Percentiles rank a stretch among this genome's conserved stretches.
Conservation (phyloP, 2,329 filamentous ascomycete genomes). For the Penicillium sp. region DNA sequence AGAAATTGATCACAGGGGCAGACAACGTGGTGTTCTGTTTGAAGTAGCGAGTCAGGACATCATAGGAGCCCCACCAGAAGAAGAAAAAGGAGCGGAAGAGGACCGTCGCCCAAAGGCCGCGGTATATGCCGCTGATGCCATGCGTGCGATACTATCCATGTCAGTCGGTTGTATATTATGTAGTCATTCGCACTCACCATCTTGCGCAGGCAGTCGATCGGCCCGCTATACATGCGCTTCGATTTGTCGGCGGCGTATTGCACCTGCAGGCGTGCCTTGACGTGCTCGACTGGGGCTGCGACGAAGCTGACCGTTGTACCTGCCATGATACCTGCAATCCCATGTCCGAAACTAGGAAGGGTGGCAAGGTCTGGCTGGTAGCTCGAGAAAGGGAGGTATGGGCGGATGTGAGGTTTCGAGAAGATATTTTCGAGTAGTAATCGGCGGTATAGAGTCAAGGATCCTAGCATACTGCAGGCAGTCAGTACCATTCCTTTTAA, state of each 20-base stretch:
- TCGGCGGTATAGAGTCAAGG: constrained; percentile 83
- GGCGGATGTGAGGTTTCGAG: constrained; percentile 48
- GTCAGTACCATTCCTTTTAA: background rate
- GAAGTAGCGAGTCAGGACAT: constrained; percentile 71
- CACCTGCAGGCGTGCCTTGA: constrained; percentile 90
- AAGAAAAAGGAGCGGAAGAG: constrained; percentile 93
- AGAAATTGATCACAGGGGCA: constrained; percentile 86
- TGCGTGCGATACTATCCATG: constrained; percentile 52
- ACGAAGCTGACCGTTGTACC: constrained; percentile 90
- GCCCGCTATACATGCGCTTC: constrained; percentile 77
- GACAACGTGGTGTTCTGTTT: constrained; percentile 66
- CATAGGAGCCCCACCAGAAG: constrained; percentile 97
- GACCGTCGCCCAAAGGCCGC: constrained; percentile 78
- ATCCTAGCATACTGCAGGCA: constrained; percentile 71
- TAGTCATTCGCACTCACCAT: constrained; percentile 39
- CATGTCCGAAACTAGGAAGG: constrained; percentile 77
- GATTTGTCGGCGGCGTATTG: constrained; percentile 82
- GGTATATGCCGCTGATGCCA: constrained; percentile 77
- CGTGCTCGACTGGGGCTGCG: constrained; percentile 88
- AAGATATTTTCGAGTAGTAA: constrained; percentile 80
- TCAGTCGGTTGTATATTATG: background rate
- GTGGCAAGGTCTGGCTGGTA: constrained; percentile 41
- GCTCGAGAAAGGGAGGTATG: constrained; percentile 38
- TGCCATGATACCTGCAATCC: constrained; percentile 80
- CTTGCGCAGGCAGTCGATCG: constrained; percentile 76